Evolutionary conservation across 2,329 filamentous ascomycete genomes (phyloP).

Genomic region (Cytospora piceae): DNA sequence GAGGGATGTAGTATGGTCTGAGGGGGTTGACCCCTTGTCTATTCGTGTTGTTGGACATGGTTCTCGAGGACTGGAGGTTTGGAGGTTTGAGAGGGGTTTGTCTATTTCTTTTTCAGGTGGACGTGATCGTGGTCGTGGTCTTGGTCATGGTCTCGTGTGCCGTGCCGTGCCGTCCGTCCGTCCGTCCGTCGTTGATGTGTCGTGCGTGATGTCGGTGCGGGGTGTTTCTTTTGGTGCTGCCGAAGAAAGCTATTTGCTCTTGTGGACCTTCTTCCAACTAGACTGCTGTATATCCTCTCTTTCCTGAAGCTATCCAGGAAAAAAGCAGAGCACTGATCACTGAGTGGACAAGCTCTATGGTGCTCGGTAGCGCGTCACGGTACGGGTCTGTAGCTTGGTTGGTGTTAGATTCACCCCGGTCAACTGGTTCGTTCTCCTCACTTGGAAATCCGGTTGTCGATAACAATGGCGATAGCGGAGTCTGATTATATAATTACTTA

Average conservation of each 20-base stretch:
- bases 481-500: not conserved
- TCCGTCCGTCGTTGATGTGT: too few species aligned
- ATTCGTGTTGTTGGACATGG: slow-evolving; percentile 47
- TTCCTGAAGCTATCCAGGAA: not conserved
- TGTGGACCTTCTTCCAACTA: not conserved
- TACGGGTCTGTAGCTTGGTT: not conserved
- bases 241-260: not conserved
- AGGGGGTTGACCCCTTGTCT: slow-evolving; percentile 63
- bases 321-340: not conserved
- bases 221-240: not conserved
- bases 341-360: slow-evolving; percentile 12
- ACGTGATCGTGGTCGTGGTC: slow-evolving; percentile 16
- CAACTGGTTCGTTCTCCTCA: not conserved
- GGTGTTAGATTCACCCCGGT: not conserved
- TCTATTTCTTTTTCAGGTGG: not conserved
- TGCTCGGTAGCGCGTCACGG: slow-evolving; percentile 14
- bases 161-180: not conserved
- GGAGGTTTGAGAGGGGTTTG: slow-evolving; percentile 34
- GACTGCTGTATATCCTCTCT: not conserved
- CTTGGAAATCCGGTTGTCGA: slow-evolving; percentile 9
- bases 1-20: slow-evolving; percentile 70
- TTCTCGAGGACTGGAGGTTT: slow-evolving; percentile 34
- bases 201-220: not conserved
- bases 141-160: slow-evolving; percentile 21
- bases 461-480: slow-evolving; percentile 5